Evolutionary conservation across 1,284 basidiomycete genomes (phyloP), one percentile per base, ranked within the genome.

Genomic region (Ustilago tritici): DNA sequence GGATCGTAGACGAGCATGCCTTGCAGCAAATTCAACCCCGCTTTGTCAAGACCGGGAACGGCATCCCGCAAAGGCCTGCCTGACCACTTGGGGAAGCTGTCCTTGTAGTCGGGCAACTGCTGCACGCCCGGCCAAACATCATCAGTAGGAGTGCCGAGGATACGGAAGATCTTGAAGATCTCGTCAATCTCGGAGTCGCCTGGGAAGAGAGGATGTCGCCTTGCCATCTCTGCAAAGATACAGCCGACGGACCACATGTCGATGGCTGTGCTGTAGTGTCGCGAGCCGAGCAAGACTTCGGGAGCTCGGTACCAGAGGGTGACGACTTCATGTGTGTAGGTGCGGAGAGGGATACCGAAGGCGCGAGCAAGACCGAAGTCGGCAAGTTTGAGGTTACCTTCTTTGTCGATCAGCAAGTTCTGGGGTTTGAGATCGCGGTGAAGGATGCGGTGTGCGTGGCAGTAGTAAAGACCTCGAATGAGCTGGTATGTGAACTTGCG

Each of bases 181-280:
- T 99, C 95, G 88, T 99, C 96, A 83, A 99, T 99, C 88, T 99
- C 96, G 34, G 95, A 98, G 88, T 99, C 96, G 10, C 97, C 96
- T 14, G 96, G 95, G 90, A 98, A 98, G 31, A 98, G 89, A 2
- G 96, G 95, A 78, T 92, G 90, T 31, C 95, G 92, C 90, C 93
- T 91, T 62, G 93, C 91, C 94, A 96, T 95, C 87, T 96, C 94
- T 9, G 94, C 94, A 71, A 85, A 84, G 84, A 96, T 96, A 81
- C 93, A 95, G 17, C 95, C 96, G 31, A 98, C 95, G 54, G 93
- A 95, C 96, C 96, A 99, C 91, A 98, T 96, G 87, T 99, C 97
- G 83, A 98, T 94, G 35, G 93, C 84, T 3, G 97, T 99, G 23
- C 93, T 92, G 88, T 99, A 99, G 85, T 98, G 95, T 63, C 95